phyloP scores from a whole-genome alignment of 2,329 filamentous ascomycete genomes.

The Teratosphaeria gauchensis region DNA sequence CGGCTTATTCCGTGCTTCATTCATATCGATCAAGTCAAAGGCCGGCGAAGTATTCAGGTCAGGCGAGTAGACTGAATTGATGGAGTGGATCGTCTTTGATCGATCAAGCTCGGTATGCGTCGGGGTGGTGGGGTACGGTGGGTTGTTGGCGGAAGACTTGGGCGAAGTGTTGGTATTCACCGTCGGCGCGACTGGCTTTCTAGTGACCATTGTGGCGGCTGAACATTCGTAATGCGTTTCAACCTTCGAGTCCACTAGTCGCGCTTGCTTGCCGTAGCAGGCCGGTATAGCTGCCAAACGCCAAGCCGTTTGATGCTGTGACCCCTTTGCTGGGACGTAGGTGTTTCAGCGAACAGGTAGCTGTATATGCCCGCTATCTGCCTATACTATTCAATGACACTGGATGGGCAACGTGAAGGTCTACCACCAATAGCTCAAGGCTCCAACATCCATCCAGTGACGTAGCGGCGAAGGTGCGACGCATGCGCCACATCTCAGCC shows the following conservation, averaged over 20 bases:
- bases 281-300: no score
- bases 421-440: not conserved
- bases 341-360: not conserved
- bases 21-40: slow-evolving; percentile 30
- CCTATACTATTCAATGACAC: not conserved
- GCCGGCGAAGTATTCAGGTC: slow-evolving; percentile 28
- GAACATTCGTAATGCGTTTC: not conserved
- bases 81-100: slow-evolving; percentile 14
- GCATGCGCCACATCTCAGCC: not conserved
- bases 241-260: not conserved
- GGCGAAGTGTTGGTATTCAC: slow-evolving; percentile 34
- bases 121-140: slow-evolving; percentile 38
- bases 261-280: not conserved
- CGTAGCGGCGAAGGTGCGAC: not conserved
- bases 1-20: slow-evolving; percentile 15
- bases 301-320: not conserved
- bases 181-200: slow-evolving; percentile 30
- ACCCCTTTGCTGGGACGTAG: not conserved
- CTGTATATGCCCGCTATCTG: not conserved
- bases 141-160: slow-evolving; percentile 12
- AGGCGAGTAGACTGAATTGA: slow-evolving; percentile 24
- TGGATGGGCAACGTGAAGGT: no score
- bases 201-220: slow-evolving; percentile 31
- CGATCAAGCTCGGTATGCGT: slow-evolving; percentile 18
- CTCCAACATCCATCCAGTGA: not conserved